A percentile compares a stretch with the other conserved stretches of the same genome.
These are phyloP conservation scores for Chloranthus sessilifolius DNA, from an alignment of 164 flowering plant genomes.

Conservation along the genomic window DNA sequence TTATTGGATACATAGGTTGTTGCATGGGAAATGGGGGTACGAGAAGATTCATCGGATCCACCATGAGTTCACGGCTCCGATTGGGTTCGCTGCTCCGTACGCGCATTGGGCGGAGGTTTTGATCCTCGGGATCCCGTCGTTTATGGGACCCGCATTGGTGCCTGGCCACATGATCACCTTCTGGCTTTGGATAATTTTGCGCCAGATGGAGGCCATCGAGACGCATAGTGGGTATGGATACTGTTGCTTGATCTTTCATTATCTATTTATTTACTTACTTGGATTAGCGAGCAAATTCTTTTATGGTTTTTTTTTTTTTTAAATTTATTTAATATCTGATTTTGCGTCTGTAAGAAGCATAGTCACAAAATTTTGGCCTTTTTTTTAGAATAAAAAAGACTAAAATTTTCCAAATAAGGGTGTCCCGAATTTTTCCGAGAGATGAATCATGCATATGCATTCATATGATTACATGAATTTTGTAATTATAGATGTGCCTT, in stretches of 20 bases:
- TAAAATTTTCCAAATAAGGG: too few relatives aligned
- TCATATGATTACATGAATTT: too few relatives aligned
- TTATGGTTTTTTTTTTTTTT: too few relatives aligned
- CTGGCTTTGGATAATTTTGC: conserved; percentile 77
- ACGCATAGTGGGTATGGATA: conserved; percentile 85
- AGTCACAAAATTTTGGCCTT: too few relatives aligned
- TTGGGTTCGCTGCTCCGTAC: conserved; percentile 79
- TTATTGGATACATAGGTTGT: conserved; percentile 80
- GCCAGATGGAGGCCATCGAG: conserved; percentile 92
- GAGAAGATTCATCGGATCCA: conserved; percentile 82
- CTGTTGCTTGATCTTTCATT: too few relatives aligned
- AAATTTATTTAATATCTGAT: neutral
- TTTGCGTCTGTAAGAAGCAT: too few relatives aligned
- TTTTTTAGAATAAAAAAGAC: too few relatives aligned
- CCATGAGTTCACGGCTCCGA: conserved; percentile 86
- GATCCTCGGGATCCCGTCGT: conserved; percentile 77
- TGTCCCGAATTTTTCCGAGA: too few relatives aligned
- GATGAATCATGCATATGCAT: too few relatives aligned
- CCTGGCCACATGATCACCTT: conserved; percentile 91
- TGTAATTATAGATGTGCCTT: too few relatives aligned
- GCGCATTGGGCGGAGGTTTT: conserved; percentile 92
- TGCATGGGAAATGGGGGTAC: conserved; percentile 80
- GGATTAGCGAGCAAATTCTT: too few relatives aligned
- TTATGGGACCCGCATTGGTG: conserved; percentile 78
- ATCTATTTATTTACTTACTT: neutral